These are phyloP conservation scores for Beauveria sp. DNA, from an alignment of 2,329 filamentous ascomycete genomes.

Conservation along the genomic window DNA sequence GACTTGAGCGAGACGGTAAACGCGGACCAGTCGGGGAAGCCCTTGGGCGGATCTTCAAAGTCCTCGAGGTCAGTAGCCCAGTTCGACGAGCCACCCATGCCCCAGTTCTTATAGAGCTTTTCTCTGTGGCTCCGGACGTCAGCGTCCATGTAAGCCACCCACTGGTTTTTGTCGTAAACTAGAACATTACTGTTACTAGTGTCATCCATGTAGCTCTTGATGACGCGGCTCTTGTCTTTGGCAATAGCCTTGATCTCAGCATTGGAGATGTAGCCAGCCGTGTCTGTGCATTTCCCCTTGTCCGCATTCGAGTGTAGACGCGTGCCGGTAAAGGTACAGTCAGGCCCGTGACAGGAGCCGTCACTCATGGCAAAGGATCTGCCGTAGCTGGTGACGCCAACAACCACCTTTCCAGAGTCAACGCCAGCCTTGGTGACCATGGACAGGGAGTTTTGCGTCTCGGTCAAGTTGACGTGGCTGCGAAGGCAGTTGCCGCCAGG, in stretches of 20 bases:
- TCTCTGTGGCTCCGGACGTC: constrained; percentile 11
- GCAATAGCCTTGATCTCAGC: background rate
- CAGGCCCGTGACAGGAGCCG: background rate
- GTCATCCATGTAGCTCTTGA: constrained; percentile 11
- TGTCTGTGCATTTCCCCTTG: background rate
- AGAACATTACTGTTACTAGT: constrained; percentile 15
- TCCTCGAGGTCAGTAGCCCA: constrained; percentile 19
- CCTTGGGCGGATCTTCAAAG: constrained; percentile 15
- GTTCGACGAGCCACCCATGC: constrained; percentile 17
- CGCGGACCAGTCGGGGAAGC: constrained; percentile 12
- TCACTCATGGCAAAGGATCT: background rate
- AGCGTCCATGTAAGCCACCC: constrained; percentile 15
- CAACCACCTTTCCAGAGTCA: background rate
- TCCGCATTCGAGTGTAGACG: background rate
- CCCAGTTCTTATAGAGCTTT: constrained; percentile 12
- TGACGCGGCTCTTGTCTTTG: background rate
- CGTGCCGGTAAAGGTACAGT: background rate
- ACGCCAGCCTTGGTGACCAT: background rate
- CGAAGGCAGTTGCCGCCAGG: constrained; percentile 22
- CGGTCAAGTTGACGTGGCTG: constrained; percentile 29
- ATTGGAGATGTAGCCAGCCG: background rate
- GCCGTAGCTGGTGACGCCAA: background rate
- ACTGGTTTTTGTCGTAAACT: constrained; percentile 13
- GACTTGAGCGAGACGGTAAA: constrained; percentile 14
- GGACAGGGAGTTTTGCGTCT: constrained; percentile 17